Base-by-base conservation (phyloP, 2,329 filamentous ascomycete genomes). In the Claviceps citrina region DNA sequence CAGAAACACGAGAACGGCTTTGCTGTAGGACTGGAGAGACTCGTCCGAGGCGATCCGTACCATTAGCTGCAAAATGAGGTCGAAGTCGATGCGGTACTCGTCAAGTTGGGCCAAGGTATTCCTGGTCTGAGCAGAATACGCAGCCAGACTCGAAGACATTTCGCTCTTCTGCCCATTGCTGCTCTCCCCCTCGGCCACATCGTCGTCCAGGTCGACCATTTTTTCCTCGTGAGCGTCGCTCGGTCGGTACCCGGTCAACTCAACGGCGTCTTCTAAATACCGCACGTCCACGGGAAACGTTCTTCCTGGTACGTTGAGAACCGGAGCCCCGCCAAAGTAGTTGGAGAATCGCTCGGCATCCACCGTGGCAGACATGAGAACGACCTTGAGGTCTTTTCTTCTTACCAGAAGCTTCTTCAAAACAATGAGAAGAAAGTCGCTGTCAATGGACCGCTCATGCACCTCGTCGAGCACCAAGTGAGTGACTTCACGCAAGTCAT, bases 381-480 rank as follows among this genome's bases (percentile, higher is more conserved):
- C 72, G 16, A 98, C 81, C 60, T 93, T 96, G 38, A 98, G 67
- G 47, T 93, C 83, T 44, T 79, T 80, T 40, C 89, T 73, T 48
- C 74, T 73, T 24, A 72, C 58, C 63, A 95, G 72, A 4, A 98
- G 66, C 46, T 87, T 82, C 54, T 84, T 84, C 38, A 98, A 70
- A 1, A 96, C 83, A 49, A 98, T 91, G 13, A 98, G 70, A 26
- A 98, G 67, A 56, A 98, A 95, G 57, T 98, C 91, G 42, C 87
- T 94, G 55, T 98, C 91, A 49, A 98, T 96, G 10, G 85, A 84
- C 45, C 89, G 78, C 58, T 98, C 91, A 54, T 98, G 91, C 2
- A 96, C 89, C 60, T 98, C 91, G 54, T 98, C 91, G n/a, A 98
- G 77, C 34, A 98, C 78, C 44, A 98, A 65, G 62, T 96, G 91